Evolutionary conservation across 164 flowering plant genomes (phyloP).

Genomic region (Berberis vulgaris): DNA sequence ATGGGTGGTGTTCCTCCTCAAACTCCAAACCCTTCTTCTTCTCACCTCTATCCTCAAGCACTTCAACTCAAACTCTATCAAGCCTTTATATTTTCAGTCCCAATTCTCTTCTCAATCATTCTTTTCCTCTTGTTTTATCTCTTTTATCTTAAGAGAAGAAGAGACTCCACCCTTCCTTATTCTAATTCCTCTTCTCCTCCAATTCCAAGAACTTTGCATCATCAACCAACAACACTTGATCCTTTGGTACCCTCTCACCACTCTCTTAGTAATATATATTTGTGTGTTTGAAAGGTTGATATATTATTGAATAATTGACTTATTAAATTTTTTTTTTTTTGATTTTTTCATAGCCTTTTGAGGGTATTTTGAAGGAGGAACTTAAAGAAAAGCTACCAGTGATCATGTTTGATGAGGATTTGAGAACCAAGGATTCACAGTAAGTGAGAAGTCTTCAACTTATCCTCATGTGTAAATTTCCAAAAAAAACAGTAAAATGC

Average conservation of each 20-base stretch:
- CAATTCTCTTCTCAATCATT: constrained; percentile 65
- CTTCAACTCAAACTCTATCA: constrained; percentile 73
- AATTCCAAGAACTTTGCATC: constrained; percentile 24
- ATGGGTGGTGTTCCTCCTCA: constrained; percentile 32
- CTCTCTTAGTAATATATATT: background rate
- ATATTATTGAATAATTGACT: background rate
- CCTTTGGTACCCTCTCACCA: constrained; percentile 25
- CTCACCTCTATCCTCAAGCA: constrained; percentile 60
- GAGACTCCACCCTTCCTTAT: constrained; percentile 27
- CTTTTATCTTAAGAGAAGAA: constrained; percentile 73
- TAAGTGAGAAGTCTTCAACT: constrained; percentile 26
- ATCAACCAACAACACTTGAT: constrained; percentile 18
- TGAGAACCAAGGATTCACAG: constrained; percentile 46
- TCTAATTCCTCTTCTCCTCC: constrained; percentile 18
- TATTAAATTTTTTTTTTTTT: background rate
- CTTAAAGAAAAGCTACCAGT: constrained; percentile 49
- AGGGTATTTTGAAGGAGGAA: constrained; percentile 40
- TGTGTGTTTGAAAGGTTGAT: background rate
- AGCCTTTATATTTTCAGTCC: constrained; percentile 77
- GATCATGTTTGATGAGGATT: constrained; percentile 51
- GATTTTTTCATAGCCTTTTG: constrained; percentile 27
- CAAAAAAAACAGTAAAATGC: no score
- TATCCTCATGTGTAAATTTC: background rate
- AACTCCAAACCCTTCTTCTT: constrained; percentile 36
- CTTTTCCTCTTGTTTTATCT: constrained; percentile 64